Base-by-base conservation (phyloP, 495 filamentous ascomycete genomes). In the Aspergillus mulundensis region DNA sequence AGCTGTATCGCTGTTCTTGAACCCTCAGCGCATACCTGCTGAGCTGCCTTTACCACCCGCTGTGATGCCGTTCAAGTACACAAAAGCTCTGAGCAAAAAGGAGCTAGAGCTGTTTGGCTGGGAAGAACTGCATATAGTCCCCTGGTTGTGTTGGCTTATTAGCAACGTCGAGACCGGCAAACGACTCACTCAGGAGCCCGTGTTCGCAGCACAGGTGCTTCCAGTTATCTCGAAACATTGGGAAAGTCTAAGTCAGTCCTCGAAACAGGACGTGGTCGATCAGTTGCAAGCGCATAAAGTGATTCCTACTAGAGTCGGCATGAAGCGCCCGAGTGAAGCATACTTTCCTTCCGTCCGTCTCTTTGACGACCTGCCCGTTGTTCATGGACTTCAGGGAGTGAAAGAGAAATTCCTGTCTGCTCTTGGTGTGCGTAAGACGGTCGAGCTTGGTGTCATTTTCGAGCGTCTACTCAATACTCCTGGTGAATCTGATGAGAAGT, bases 281-380 rank as follows among this genome's bases (percentile, higher is more conserved):
- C 67, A 87, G 7, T 71, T 97, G 10, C 77, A 81, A 40, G 73
- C 78, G 21, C 77, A 85, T 28, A 86, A 89, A 3, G 80, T 94
- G 23, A 92, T 99, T 56, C 95, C 95, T 0, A 97, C 95, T 0
- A 96, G 87, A 64, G 68, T 86, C 58, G 95, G 95, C 10, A 93
- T 97, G 93, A 88, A 79, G 60, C 87, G 82, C 63, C 95, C 95
- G 19, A 71, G 72, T 12, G 91, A 97, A 59, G 84, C 95, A 0
- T 99, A 96, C 68, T 96, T 99, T 65, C 81, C 85, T n/a, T 86
- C 82, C 14, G 95, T 97, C 19, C 93, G 89, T 61, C 75, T 97
- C 7, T 99, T 99, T 65, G 87, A 95, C 54, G 95, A 99, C 63
- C 77, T 99, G 10, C 92, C 95, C 3, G 84, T 85, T 12, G 81